Percentiles rank a stretch among this genome's conserved stretches.
Conservation (phyloP, 2,329 filamentous ascomycete genomes). For the Colletotrichum agaves region DNA sequence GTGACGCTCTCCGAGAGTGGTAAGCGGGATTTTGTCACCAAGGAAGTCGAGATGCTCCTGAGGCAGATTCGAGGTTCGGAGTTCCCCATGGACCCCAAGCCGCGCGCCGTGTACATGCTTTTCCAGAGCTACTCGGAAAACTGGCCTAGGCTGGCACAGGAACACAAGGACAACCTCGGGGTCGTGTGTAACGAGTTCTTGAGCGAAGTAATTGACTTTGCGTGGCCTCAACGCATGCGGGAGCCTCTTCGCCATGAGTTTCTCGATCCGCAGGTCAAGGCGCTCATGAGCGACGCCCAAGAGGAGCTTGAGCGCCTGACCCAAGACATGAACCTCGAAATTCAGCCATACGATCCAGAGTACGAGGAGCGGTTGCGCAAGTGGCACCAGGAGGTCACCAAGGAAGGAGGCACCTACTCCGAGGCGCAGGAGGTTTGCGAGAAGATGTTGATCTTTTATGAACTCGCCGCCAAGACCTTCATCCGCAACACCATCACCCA, state of each 20-base stretch:
- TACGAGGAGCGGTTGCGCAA: slow-evolving; percentile 61
- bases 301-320: slow-evolving; percentile 57
- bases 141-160: slow-evolving; percentile 62
- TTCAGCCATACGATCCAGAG: slow-evolving; percentile 64
- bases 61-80: slow-evolving; percentile 63
- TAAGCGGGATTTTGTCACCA: slow-evolving; percentile 60
- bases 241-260: slow-evolving; percentile 61
- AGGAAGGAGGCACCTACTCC: slow-evolving; percentile 58
- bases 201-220: slow-evolving; percentile 60
- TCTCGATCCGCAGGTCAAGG: slow-evolving; percentile 60
- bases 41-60: slow-evolving; percentile 61
- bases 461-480: slow-evolving; percentile 62
- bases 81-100: slow-evolving; percentile 63
- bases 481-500: slow-evolving; percentile 64
- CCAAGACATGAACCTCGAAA: slow-evolving; percentile 63
- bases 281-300: slow-evolving; percentile 58
- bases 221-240: slow-evolving; percentile 63
- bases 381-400: slow-evolving; percentile 56
- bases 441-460: slow-evolving; percentile 67
- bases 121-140: slow-evolving; percentile 64
- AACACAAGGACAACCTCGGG: slow-evolving; percentile 64
- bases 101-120: slow-evolving; percentile 63
- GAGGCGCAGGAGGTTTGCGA: slow-evolving; percentile 64
- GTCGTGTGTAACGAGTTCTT: slow-evolving; percentile 66
- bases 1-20: slow-evolving; percentile 47